These are phyloP conservation scores for Aegilops tauschii DNA, from an alignment of 176 grass and related monocot genomes.

Conservation along the genomic window DNA sequence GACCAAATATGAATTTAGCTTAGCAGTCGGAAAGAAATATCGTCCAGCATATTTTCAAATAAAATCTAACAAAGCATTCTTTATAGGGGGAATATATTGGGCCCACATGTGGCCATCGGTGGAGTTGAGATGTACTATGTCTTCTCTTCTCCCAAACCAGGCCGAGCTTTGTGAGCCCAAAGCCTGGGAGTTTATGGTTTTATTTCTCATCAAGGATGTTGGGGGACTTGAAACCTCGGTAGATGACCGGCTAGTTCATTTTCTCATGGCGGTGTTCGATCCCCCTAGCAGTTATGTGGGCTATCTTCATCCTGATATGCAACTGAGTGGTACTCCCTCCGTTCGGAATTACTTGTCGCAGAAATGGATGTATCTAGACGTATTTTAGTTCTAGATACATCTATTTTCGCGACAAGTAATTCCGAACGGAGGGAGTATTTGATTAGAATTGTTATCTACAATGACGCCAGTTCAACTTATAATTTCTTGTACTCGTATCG, in stretches of 20 bases:
- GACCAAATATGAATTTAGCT: slow-evolving; percentile 29
- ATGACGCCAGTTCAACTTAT: slow-evolving; percentile 13
- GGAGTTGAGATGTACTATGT: slow-evolving; percentile 45
- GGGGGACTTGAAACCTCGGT: slow-evolving; percentile 79
- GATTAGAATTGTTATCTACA: slow-evolving; percentile 49
- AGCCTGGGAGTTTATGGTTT: slow-evolving; percentile 82
- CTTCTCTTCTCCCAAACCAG: slow-evolving; percentile 33
- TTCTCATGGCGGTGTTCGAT: slow-evolving; percentile 84
- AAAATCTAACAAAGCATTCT: not conserved
- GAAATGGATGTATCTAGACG: too few relatives aligned
- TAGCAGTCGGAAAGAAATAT: slow-evolving; percentile 25
- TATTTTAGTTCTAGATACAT: too few relatives aligned
- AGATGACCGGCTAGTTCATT: slow-evolving; percentile 57
- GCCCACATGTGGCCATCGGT: slow-evolving; percentile 83
- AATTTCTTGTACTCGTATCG: slow-evolving; percentile 44
- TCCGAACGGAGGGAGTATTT: not conserved
- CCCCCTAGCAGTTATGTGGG: slow-evolving; percentile 67
- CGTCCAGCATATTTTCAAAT: not conserved
- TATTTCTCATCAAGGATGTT: slow-evolving; percentile 78
- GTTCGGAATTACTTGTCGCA: too few relatives aligned
- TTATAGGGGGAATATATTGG: slow-evolving; percentile 35
- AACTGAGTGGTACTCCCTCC: slow-evolving; percentile 41
- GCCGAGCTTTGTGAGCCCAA: slow-evolving; percentile 73
- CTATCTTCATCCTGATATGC: slow-evolving; percentile 85
- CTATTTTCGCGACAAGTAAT: too few relatives aligned